Conservation (phyloP, 2,329 filamentous ascomycete species). For the Cladosporium sp. region DNA sequence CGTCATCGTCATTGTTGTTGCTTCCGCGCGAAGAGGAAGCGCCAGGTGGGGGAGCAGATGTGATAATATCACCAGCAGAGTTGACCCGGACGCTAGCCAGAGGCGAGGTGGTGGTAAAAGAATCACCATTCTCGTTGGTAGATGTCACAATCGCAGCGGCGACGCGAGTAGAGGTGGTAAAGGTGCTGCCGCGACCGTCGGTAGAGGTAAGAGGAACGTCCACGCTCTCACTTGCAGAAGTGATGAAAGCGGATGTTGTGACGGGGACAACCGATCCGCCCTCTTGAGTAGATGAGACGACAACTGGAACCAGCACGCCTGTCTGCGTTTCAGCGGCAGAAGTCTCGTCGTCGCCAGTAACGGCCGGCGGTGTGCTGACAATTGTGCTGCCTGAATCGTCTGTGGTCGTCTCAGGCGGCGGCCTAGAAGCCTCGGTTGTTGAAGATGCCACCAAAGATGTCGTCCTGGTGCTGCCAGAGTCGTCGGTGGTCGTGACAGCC, state of each 20-base stretch:
- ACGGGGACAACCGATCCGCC: slow-evolving; percentile 37
- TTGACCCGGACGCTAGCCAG: slow-evolving; percentile 41
- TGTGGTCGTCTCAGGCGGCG: slow-evolving; percentile 24
- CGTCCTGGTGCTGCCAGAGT: slow-evolving; percentile 24
- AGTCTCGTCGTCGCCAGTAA: slow-evolving; percentile 18
- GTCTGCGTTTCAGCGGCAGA: slow-evolving; percentile 20
- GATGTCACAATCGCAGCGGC: slow-evolving; percentile 41
- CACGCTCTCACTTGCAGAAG: slow-evolving; percentile 34
- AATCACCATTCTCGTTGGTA: slow-evolving; percentile 42
- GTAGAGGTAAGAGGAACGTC: slow-evolving; percentile 34
- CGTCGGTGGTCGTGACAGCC: slow-evolving; percentile 30
- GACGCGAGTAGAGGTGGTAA: slow-evolving; percentile 39
- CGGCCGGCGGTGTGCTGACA: slow-evolving; percentile 23
- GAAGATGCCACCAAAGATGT: slow-evolving; percentile 26
- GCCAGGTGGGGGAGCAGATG: slow-evolving; percentile 40
- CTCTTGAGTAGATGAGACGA: slow-evolving; percentile 41
- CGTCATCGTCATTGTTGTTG: slow-evolving; percentile 1
- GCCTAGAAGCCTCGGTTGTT: slow-evolving; percentile 24
- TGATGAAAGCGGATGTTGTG: slow-evolving; percentile 43
- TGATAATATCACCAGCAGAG: slow-evolving; percentile 39
- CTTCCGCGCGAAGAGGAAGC: slow-evolving; percentile 29
- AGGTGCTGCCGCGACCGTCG: slow-evolving; percentile 36
- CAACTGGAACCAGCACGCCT: slow-evolving; percentile 43
- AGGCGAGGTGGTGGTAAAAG: slow-evolving; percentile 40
- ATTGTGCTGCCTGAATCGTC: slow-evolving; percentile 23